Evolutionary conservation across 2,329 filamentous ascomycete genomes (phyloP).

Genomic region (Claviceps sp.): DNA sequence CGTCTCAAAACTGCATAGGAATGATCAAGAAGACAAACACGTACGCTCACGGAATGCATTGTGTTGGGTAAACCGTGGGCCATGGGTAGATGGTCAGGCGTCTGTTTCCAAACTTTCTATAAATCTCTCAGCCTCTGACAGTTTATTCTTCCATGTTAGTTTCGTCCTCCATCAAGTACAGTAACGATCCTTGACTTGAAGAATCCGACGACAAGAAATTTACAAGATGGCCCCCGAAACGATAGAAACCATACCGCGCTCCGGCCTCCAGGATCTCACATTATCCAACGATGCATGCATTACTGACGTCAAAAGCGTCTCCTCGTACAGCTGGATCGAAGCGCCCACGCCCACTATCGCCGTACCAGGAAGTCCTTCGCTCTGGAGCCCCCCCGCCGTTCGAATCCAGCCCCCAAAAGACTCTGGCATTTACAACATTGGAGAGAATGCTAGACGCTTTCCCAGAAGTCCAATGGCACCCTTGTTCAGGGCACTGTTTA

Average conservation of each 20-base stretch:
- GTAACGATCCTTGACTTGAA: neutral
- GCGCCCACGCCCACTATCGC: conserved; percentile 26
- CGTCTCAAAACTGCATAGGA: neutral
- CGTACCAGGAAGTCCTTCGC: conserved; percentile 25
- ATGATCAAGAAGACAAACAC: neutral
- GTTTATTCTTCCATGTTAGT: neutral
- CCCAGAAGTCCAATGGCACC: conserved; percentile 31
- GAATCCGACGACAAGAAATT: neutral
- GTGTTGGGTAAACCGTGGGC: neutral
- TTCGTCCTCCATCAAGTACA: neutral
- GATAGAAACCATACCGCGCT: neutral
- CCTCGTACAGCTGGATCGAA: conserved; percentile 39
- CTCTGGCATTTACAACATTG: conserved; percentile 27
- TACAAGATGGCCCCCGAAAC: neutral
- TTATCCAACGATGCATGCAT: conserved; percentile 13
- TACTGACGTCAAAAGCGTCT: conserved; percentile 23
- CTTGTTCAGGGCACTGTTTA: conserved; percentile 29
- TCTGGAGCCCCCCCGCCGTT: conserved; percentile 20
- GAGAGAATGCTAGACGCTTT: conserved; percentile 31
- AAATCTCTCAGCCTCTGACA: neutral
- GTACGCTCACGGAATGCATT: no score
- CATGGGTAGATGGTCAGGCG: no score
- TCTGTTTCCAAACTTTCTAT: no score
- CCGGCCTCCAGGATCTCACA: neutral
- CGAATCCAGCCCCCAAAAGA: conserved; percentile 19